Evolutionary conservation across 2,329 filamentous ascomycete genomes (phyloP).

Genomic region (Penicillium sp.): DNA sequence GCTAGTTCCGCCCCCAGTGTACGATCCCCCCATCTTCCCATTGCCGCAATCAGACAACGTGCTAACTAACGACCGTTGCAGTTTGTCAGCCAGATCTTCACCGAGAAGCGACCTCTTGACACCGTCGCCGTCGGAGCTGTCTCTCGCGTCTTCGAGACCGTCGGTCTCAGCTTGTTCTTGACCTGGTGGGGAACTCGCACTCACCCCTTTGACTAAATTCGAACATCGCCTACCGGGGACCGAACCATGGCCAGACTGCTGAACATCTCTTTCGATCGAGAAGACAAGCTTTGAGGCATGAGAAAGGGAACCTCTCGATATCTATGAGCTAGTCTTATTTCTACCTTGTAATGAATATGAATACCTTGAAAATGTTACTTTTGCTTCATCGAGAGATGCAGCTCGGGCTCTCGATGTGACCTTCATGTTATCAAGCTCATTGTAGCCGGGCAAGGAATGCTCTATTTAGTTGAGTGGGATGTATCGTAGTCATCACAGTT

Average conservation of each 20-base stretch:
- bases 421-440: not conserved
- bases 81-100: constrained; percentile 81
- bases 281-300: not conserved
- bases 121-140: constrained; percentile 79
- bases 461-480: not conserved
- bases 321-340: not conserved
- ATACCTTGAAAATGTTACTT: not conserved
- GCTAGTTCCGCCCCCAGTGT: constrained; percentile 83
- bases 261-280: not conserved
- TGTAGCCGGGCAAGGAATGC: not conserved
- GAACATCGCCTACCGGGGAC: not conserved
- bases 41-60: not conserved
- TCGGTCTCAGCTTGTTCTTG: constrained; percentile 84
- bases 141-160: constrained; percentile 84
- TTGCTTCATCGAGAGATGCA: not conserved
- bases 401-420: not conserved
- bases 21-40: constrained; percentile 35
- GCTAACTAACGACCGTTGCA: constrained; percentile 34
- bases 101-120: constrained; percentile 87
- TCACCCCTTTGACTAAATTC: constrained; percentile 74
- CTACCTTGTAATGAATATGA: not conserved
- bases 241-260: not conserved
- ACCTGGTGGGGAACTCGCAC: constrained; percentile 97
- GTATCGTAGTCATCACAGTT: not conserved
- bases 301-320: not conserved